Conservation (phyloP, 176 grass and related monocot genomes). For the Juncus effusus region DNA sequence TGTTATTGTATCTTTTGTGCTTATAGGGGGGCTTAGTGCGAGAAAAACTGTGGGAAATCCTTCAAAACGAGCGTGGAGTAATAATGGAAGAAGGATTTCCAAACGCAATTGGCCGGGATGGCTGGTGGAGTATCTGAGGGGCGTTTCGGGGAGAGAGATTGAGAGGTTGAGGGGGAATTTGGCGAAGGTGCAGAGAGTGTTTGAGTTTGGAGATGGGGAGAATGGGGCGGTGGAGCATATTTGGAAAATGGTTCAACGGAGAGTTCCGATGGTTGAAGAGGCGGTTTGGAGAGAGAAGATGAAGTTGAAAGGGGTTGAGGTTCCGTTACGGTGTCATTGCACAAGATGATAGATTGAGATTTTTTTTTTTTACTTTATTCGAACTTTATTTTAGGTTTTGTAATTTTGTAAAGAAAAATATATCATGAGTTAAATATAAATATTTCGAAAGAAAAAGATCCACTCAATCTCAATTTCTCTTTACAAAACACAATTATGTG, state of each 20-base stretch:
- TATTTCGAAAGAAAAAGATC: no score
- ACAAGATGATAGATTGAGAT: constrained; percentile 33
- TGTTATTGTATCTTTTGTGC: neutral
- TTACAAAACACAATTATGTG: constrained; percentile 51
- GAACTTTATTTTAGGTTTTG: constrained; percentile 19
- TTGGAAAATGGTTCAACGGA: constrained; percentile 78
- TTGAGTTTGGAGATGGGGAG: constrained; percentile 52
- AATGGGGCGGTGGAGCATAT: constrained; percentile 69
- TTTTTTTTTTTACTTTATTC: constrained; percentile 4
- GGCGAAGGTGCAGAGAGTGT: constrained; percentile 44
- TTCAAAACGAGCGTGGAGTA: constrained; percentile 64
- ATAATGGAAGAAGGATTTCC: constrained; percentile 90
- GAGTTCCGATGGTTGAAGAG: constrained; percentile 55
- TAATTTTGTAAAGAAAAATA: no score
- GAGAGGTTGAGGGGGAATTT: constrained; percentile 55
- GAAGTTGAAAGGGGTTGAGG: constrained; percentile 40
- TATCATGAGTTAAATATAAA: no score
- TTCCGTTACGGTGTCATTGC: constrained; percentile 81
- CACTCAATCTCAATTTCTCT: no score
- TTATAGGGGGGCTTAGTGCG: constrained; percentile 82
- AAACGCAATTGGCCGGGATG: constrained; percentile 61
- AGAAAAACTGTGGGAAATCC: constrained; percentile 83
- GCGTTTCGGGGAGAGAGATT: constrained; percentile 47
- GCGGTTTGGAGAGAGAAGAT: constrained; percentile 43
- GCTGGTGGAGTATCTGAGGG: constrained; percentile 50